These are phyloP conservation scores for Phragmites australis DNA, from an alignment of 176 grass and related monocot species.

Conservation along the genomic window DNA sequence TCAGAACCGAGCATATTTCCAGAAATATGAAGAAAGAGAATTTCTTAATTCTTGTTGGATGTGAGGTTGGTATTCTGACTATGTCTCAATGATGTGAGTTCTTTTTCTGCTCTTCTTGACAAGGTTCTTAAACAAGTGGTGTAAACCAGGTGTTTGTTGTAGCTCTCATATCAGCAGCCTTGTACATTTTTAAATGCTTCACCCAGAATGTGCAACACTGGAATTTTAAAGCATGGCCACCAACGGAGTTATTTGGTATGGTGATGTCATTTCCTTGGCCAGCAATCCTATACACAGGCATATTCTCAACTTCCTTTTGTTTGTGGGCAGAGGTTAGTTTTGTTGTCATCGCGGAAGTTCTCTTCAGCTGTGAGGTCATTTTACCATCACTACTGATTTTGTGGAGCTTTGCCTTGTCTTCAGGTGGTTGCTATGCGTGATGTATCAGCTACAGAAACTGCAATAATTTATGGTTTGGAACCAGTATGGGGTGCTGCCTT, in stretches of 20 bases:
- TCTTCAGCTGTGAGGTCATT: background rate
- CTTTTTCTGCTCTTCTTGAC: background rate
- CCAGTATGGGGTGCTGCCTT: constrained; percentile 60
- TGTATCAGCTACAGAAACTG: constrained; percentile 65
- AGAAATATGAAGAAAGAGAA: constrained; percentile 50
- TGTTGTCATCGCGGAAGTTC: background rate
- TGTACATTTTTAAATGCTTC: constrained; percentile 41
- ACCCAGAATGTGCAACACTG: constrained; percentile 29
- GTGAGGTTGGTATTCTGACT: constrained; percentile 46
- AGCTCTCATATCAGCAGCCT: constrained; percentile 38
- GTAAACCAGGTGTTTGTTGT: constrained; percentile 50
- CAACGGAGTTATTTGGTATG: constrained; percentile 28
- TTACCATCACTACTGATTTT: background rate
- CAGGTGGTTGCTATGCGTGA: constrained; percentile 57
- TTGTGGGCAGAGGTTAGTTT: constrained; percentile 54
- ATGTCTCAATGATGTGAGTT: background rate
- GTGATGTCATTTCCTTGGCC: constrained; percentile 41
- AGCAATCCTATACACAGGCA: constrained; percentile 53
- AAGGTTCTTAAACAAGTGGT: constrained; percentile 19
- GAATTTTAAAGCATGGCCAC: constrained; percentile 26
- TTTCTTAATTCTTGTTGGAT: constrained; percentile 45
- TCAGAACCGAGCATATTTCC: constrained; percentile 57
- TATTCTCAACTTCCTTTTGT: constrained; percentile 51
- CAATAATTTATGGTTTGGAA: constrained; percentile 65
- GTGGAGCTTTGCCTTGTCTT: background rate